Base-by-base conservation (phyloP, 2,329 filamentous ascomycete genomes). In the Eutypella sp. region DNA sequence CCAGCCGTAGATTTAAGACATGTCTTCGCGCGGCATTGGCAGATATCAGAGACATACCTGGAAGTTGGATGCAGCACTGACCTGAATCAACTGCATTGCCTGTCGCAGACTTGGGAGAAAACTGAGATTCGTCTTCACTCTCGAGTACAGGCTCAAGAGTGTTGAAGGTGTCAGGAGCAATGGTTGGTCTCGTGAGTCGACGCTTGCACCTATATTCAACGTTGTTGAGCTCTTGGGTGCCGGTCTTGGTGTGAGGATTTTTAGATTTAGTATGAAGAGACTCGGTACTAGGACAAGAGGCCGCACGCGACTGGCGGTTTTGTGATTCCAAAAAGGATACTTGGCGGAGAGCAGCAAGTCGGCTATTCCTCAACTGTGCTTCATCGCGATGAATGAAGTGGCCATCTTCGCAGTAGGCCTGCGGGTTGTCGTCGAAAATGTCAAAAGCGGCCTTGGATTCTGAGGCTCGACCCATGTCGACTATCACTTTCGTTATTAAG, bases 241-340 rank as follows among this genome's bases (percentile, higher is more conserved):
- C 48, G 63, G 41, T 69, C 59, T 45, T 62, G 61, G 47, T 59
- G 54, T 10, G 69, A 55, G 37, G 64, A 56, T 27, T 70, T n/a
- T n/a, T n/a, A n/a, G n/a, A n/a, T n/a, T n/a, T n/a, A n/a, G n/a
- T n/a, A n/a, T n/a, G n/a, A n/a, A n/a, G 52, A 13, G 59, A 59
- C 13, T 68, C 64, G 41, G 65, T 45, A 44, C 49, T 50, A 19
- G 53, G 42, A 29, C 52, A 49, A 22, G 53, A 47, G 36, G 47
- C 44, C 38, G 40, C 37, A 23, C 37, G 56, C 15, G 50, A 40
- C 46, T 50, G 50, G 13, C 48, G 54, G 40, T 65, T 65, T 43
- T 64, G 60, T 13, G 59, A 51, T 19, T 57, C 57, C 47, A 57
- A 54, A 38, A 62, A 42, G 20, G 63, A 53, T 20, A 66, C 49